Percentiles rank a stretch among this genome's conserved stretches.
phyloP scores from a whole-genome alignment of 2,329 filamentous ascomycete species.

The Pseudogymnoascus sp. region DNA sequence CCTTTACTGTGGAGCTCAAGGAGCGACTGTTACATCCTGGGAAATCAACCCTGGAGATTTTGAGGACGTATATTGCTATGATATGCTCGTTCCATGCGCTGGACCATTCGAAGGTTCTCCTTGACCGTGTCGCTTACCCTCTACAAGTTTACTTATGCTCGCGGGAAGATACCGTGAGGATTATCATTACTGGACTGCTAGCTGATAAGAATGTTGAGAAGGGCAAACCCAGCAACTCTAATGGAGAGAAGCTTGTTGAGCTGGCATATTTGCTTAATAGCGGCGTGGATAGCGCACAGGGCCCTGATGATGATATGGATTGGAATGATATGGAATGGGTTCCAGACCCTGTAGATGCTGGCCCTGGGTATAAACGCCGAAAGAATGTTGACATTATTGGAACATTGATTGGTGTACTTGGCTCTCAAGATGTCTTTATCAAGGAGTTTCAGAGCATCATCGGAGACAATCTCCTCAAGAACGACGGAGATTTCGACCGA shows the following conservation, averaged over 20 bases:
- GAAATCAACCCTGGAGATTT: constrained; percentile 64
- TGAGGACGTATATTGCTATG: constrained; percentile 71
- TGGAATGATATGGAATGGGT: constrained; percentile 93
- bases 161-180: constrained; percentile 67
- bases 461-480: constrained; percentile 67
- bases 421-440: constrained; percentile 85
- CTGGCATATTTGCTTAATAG: constrained; percentile 53
- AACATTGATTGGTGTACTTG: constrained; percentile 79
- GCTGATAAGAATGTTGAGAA: constrained; percentile 45
- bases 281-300: constrained; percentile 37
- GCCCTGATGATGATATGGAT: constrained; percentile 61
- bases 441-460: constrained; percentile 87
- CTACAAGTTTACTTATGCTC: constrained; percentile 70
- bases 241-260: constrained; percentile 51
- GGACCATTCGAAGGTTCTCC: constrained; percentile 68
- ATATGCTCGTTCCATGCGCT: constrained; percentile 69
- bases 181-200: constrained; percentile 67
- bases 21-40: constrained; percentile 65
- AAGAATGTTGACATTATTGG: constrained; percentile 88
- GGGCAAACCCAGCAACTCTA: constrained; percentile 27
- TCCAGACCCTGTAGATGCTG: constrained; percentile 87
- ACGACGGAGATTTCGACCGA: constrained; percentile 63
- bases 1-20: constrained; percentile 58
- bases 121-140: constrained; percentile 65
- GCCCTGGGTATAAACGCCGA: constrained; percentile 81